These are phyloP conservation scores for Aegilops bicornis DNA, from an alignment of 176 grass and related monocot species.

Conservation along the genomic window DNA sequence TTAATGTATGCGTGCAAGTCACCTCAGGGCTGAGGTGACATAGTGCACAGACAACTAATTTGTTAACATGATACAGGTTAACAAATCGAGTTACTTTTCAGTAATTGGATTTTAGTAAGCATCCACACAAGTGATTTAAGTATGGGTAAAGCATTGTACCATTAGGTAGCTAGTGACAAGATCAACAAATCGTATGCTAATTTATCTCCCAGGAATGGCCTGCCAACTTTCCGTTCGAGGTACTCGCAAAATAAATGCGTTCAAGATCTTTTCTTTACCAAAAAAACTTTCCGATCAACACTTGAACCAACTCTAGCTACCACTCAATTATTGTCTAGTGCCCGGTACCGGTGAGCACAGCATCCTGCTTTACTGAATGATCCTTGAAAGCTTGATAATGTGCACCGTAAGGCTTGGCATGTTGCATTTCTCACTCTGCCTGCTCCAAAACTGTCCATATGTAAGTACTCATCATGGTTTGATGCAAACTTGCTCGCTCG, in stretches of 20 bases:
- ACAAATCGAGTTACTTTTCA: conserved; percentile 27
- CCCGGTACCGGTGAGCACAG: conserved; percentile 13
- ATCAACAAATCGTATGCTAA: conserved; percentile 34
- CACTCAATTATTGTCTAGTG: conserved; percentile 17
- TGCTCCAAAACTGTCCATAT: no score
- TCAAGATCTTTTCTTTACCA: neutral
- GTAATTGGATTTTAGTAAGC: conserved; percentile 14
- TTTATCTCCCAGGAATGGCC: conserved; percentile 24
- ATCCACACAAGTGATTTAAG: conserved; percentile 22
- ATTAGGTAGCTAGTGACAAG: neutral
- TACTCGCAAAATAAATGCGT: neutral
- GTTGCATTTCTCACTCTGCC: neutral
- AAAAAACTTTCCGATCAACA: conserved; percentile 29
- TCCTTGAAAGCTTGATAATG: no score
- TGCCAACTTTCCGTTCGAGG: conserved; percentile 13
- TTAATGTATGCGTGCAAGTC: neutral
- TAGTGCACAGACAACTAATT: neutral
- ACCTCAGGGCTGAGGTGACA: neutral
- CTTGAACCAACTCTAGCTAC: conserved; percentile 40
- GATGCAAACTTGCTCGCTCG: no score
- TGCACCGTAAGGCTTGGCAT: neutral
- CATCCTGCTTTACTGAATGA: neutral
- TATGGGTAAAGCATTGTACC: conserved; percentile 7
- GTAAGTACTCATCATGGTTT: neutral
- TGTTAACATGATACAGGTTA: conserved; percentile 8